Base-by-base conservation (phyloP, 768 basidiomycete genomes). In the Pisolithus albus region DNA sequence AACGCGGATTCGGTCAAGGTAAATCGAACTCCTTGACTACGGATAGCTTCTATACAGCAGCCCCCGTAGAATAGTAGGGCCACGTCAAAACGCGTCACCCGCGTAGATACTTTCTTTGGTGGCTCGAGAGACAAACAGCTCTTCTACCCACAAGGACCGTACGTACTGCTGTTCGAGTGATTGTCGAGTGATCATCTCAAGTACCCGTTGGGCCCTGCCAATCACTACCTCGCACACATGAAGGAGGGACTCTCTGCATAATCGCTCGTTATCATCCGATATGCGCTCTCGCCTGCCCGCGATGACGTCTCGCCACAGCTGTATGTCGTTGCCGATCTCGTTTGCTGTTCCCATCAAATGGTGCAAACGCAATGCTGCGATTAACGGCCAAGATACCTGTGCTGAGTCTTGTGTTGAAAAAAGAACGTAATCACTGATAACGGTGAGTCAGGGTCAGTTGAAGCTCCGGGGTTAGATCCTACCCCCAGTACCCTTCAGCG, bases 401-500 rank as follows among this genome's bases (percentile, higher is more conserved):
- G 83, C 81, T 15, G 84, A 78, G 3, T 62, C 59, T 10, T 84
- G 82, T 2, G 72, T 70, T 9, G 71, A 70, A 57, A 92, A 82
- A 23, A 95, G 65, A 1, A 82, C 87, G 85, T 91, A 94, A 52
- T 91, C 81, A 24, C 93, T 94, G 63, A 37, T 38, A 13, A 19
- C 19, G 41, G 28, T 15, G n/a, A n/a, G 16, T 40, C 53, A 11
- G 36, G 18, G 11, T 6, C 13, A 30, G 41, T 50, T 40, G 51
- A 51, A 6, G 28, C 40, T 18, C 37, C 46, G 52, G 4, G 26
- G 36, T 50, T 26, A 45, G 54, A 47, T 60, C 71, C 55, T 65
- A 95, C 94, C 86, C 84, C 90, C 91, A 95, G 64, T 95, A 97
- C 2, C 82, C 81, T 58, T 85, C 77, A 1, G 71, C 67, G 42